Base-by-base conservation (phyloP, 2,329 filamentous ascomycete species). In the Rugonectria rugulosa region DNA sequence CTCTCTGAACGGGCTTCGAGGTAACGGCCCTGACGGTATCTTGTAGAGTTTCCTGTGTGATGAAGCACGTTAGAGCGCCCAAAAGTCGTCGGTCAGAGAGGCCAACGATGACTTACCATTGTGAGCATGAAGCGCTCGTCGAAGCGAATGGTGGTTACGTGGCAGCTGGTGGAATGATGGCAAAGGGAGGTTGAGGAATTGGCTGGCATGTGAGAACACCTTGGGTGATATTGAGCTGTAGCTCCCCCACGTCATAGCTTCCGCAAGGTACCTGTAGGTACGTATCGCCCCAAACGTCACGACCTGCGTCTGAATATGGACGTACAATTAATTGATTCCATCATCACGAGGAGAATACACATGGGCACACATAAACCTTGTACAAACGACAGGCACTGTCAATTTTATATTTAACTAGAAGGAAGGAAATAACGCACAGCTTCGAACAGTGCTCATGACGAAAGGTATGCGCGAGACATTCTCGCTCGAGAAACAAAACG, bases 1-100 rank as follows among this genome's bases (percentile, higher is more conserved):
- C 76, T 57, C 80, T 76, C 65, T 80, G 79, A n/a, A 80, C 78
- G 8, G 76, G 72, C 60, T 79, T 79, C 53, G 83, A 84, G 32
- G 81, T 83, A 15, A 76, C 72, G 23, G 72, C 72, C 55, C 73
- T 70, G 24, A 65, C 68, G 10, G 72, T 70, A 50, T 75, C 72
- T 55, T 71, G 67, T 20, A 76, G 49, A n/a, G 69, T 66, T 46
- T 76, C 73, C 73, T 75, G 50, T 12, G 20, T 9, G 10, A 14
- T 14, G 12, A 17, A 31, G n/a, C 9, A 29, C 36, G 24, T 31
- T 42, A 29, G 26, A 31, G 27, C 8, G n/a, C n/a, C n/a, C n/a
- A n/a, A n/a, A n/a, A n/a, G n/a, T 20, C 5, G 10, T 6, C 6
- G 4, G 6, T 5, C 12, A 15, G 11, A 2, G 12, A 15, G 15